Percentiles rank a stretch among this genome's conserved stretches.
These are phyloP conservation scores for Ambrosiella beaveri DNA, from an alignment of 2,329 filamentous ascomycete genomes.

Conservation along the genomic window DNA sequence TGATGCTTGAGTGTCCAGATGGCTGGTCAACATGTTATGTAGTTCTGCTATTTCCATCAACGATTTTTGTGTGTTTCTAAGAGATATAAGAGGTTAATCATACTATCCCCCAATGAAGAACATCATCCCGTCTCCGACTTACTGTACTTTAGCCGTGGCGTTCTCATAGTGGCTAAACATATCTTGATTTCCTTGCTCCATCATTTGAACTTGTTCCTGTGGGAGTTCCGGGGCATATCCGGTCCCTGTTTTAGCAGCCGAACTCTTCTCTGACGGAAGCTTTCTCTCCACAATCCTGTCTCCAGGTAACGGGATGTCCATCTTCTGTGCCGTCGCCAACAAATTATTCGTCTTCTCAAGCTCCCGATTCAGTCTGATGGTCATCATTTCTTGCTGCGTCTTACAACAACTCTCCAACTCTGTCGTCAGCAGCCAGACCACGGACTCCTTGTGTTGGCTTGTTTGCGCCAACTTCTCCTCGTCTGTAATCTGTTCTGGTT, in stretches of 20 bases:
- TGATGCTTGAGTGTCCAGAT: slow-evolving; percentile 69
- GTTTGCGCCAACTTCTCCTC: slow-evolving; percentile 53
- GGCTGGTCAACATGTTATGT: slow-evolving; percentile 73
- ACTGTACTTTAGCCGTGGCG: slow-evolving; percentile 88
- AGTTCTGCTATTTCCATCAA: slow-evolving; percentile 84
- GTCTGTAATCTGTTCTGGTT: slow-evolving; percentile 50
- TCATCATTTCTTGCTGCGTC: slow-evolving; percentile 83
- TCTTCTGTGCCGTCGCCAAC: slow-evolving; percentile 44
- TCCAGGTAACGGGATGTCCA: slow-evolving; percentile 10
- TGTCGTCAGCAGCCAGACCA: slow-evolving; percentile 67
- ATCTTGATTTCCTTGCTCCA: slow-evolving; percentile 80
- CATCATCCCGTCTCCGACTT: slow-evolving; percentile 23
- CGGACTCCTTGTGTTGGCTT: slow-evolving; percentile 57
- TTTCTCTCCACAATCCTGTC: neutral
- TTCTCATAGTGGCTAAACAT: slow-evolving; percentile 90
- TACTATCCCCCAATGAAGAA: neutral
- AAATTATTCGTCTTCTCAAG: slow-evolving; percentile 80
- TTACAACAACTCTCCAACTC: slow-evolving; percentile 59
- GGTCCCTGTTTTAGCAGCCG: slow-evolving; percentile 15
- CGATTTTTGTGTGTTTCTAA: slow-evolving; percentile 72
- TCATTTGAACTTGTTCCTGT: slow-evolving; percentile 76
- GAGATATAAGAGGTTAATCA: neutral
- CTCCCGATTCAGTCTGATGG: slow-evolving; percentile 66
- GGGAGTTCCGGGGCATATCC: slow-evolving; percentile 40
- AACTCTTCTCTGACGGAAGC: slow-evolving; percentile 14